These are phyloP conservation scores for Syncephalastrum monosporum DNA, from an alignment of 371 early-diverging fungal genomes.

Conservation along the genomic window DNA sequence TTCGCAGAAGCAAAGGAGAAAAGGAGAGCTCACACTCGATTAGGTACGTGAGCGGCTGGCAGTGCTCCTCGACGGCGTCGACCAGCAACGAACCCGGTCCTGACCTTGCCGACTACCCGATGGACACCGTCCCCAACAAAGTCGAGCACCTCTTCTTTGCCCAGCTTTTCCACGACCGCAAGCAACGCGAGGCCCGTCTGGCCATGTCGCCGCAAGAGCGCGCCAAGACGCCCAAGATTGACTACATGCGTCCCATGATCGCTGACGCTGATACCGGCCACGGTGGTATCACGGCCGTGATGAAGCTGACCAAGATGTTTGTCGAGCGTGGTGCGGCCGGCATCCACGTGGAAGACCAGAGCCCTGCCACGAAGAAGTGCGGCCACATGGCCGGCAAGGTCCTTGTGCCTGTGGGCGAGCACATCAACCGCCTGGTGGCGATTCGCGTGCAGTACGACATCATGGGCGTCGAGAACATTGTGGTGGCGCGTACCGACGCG, in stretches of 20 bases:
- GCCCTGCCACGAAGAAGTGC: conserved; percentile 97
- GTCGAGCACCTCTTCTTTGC: conserved; percentile 98
- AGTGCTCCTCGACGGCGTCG: conserved; percentile 97
- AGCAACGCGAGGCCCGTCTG: conserved; percentile 91
- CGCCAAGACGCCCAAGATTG: conserved; percentile 73
- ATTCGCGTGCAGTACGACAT: conserved; percentile 97
- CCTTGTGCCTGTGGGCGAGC: conserved; percentile 94
- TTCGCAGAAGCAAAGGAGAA: too few relatives aligned
- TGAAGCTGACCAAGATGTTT: conserved; percentile 94
- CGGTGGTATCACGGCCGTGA: conserved; percentile 91
- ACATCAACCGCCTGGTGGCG: conserved; percentile 96
- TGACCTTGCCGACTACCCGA: conserved; percentile 98
- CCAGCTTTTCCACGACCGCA: conserved; percentile 97
- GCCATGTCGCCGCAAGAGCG: conserved; percentile 68
- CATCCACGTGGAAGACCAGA: conserved; percentile 94
- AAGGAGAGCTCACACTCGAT: not conserved
- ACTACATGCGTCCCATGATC: conserved; percentile 94
- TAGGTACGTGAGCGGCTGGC: conserved; percentile 96
- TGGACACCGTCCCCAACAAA: conserved; percentile 99
- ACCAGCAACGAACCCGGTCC: conserved; percentile 98
- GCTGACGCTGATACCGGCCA: conserved; percentile 99
- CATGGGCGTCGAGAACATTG: conserved; percentile 94
- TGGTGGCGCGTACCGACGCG: conserved; percentile 96
- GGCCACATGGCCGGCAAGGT: conserved; percentile 99
- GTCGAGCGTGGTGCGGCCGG: conserved; percentile 95